Evolutionary conservation across 805 yeast species (phyloP).

Genomic region (Nakazawaea wickerhamii): DNA sequence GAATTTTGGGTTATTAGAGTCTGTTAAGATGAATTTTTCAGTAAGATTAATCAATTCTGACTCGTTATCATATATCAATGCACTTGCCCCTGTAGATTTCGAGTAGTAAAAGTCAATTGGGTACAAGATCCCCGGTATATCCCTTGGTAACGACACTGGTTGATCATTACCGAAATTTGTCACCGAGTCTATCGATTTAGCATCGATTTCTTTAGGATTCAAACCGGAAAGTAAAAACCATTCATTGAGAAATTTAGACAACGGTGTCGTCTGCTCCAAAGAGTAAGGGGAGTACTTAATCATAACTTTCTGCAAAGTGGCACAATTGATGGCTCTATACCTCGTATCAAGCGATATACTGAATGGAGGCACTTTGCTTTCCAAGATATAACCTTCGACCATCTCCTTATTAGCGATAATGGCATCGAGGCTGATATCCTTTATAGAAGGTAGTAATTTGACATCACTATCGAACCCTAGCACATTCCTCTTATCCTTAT

Average conservation of each 20-base stretch:
- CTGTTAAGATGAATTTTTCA: background rate
- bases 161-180: background rate
- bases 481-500: background rate
- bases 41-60: background rate
- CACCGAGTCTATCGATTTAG: constrained; percentile 1
- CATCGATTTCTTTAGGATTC: background rate
- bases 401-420: constrained; percentile 7
- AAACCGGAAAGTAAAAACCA: constrained; percentile 10
- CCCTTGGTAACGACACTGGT: constrained; percentile 5
- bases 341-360: constrained; percentile 2
- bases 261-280: constrained; percentile 1
- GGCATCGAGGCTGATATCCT: constrained; percentile 8
- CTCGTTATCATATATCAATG: constrained; percentile 9
- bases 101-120: constrained; percentile 8
- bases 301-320: constrained; percentile 2
- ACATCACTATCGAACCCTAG: background rate
- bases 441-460: constrained; percentile 1
- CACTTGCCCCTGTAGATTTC: constrained; percentile 1
- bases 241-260: constrained; percentile 11
- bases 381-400: constrained; percentile 8
- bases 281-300: constrained; percentile 8
- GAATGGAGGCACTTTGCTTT: constrained; percentile 6
- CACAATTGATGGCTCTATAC: constrained; percentile 5
- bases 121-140: constrained; percentile 8
- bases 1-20: constrained; percentile 1